phyloP scores from a whole-genome alignment of 805 yeast species.

The Brettanomyces nanus region DNA sequence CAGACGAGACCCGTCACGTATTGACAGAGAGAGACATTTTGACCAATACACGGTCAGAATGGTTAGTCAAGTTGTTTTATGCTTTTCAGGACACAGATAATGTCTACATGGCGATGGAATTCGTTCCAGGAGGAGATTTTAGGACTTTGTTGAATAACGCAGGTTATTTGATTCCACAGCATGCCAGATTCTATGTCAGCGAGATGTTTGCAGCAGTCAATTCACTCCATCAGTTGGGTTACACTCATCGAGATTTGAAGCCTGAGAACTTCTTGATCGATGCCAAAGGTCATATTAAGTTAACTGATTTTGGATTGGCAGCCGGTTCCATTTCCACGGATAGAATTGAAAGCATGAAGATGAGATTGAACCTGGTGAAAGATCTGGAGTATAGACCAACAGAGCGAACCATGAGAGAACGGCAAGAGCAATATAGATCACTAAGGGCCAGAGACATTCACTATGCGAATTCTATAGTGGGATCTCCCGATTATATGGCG shows the following conservation, averaged over 20 bases:
- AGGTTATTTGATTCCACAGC: slow-evolving; percentile 87
- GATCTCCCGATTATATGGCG: slow-evolving; percentile 99
- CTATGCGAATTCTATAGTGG: slow-evolving; percentile 92
- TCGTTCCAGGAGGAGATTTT: slow-evolving; percentile 99
- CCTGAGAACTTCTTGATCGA: slow-evolving; percentile 92
- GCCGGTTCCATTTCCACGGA: slow-evolving; percentile 93
- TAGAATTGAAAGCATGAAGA: slow-evolving; percentile 86
- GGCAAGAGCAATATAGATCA: slow-evolving; percentile 81
- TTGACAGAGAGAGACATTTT: slow-evolving; percentile 93
- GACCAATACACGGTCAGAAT: slow-evolving; percentile 91
- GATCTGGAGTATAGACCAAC: slow-evolving; percentile 61
- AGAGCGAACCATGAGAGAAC: slow-evolving; percentile 72
- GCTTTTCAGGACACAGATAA: slow-evolving; percentile 92
- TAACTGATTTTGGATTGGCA: slow-evolving; percentile 95
- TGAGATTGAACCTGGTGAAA: slow-evolving; percentile 56
- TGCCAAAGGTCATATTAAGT: slow-evolving; percentile 81
- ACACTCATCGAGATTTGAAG: slow-evolving; percentile 93
- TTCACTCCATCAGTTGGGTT: slow-evolving; percentile 89
- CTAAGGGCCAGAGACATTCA: slow-evolving; percentile 70
- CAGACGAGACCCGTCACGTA: slow-evolving; percentile 94
- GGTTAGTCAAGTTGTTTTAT: slow-evolving; percentile 89
- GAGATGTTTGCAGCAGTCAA: slow-evolving; percentile 96
- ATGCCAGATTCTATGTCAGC: slow-evolving; percentile 87
- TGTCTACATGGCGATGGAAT: slow-evolving; percentile 95
- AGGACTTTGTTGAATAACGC: slow-evolving; percentile 91